phyloP scores from a whole-genome alignment of 2,329 filamentous ascomycete genomes.

The Xylaria sp. region DNA sequence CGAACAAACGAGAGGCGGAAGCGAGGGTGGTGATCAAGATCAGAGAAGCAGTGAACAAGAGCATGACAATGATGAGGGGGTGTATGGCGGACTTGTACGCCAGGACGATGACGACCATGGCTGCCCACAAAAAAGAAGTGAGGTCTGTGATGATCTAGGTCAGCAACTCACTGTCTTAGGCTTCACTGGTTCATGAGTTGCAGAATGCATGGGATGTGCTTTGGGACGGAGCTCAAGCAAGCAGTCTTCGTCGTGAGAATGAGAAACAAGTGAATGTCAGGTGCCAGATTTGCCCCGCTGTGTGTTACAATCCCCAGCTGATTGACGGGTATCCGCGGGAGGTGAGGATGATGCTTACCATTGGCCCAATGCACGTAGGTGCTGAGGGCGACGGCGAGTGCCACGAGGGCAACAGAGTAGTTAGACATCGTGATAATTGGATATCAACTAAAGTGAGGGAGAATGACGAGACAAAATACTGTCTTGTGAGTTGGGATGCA shows the following conservation, averaged over 20 bases:
- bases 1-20: not conserved
- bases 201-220: not conserved
- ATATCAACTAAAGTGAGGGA: not conserved
- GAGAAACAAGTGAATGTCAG: not conserved
- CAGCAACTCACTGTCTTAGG: not conserved
- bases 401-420: conserved; percentile 10
- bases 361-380: conserved; percentile 4
- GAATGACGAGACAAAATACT: not conserved
- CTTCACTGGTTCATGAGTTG: not conserved
- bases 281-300: not conserved
- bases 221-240: not conserved
- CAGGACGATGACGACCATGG: not conserved
- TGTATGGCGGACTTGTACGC: conserved; percentile 13
- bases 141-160: conserved; percentile 9
- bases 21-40: not conserved
- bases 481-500: not conserved
- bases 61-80: conserved; percentile 1
- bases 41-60: not conserved
- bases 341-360: conserved; percentile 15
- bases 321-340: not conserved
- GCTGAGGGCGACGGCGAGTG: not conserved
- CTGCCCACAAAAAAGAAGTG: not conserved
- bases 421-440: conserved; percentile 14
- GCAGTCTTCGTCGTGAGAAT: not conserved
- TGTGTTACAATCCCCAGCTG: not conserved